Percentiles rank a stretch among this genome's conserved stretches.
Conservation (phyloP, 2,329 filamentous ascomycete species). For the Bertia moriformis region DNA sequence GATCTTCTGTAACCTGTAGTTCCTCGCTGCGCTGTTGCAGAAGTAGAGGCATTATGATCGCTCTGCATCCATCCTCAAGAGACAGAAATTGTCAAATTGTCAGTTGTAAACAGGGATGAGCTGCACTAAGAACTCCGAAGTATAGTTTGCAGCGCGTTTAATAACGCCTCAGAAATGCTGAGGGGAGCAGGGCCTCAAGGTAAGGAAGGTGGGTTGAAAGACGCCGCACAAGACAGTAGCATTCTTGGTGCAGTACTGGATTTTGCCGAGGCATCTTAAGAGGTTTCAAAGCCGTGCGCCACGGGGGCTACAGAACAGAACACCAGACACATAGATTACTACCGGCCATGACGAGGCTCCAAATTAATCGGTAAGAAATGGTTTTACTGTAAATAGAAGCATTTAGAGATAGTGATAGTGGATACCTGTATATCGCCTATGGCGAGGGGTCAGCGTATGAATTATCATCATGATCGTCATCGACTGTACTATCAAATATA, state of each 20-base stretch:
- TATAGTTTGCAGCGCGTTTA: slow-evolving; percentile 9
- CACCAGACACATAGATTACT: slow-evolving; percentile 6
- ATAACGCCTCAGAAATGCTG: not conserved
- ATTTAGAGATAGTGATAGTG: slow-evolving; percentile 7
- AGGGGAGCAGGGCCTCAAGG: not conserved
- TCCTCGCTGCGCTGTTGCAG: too few species aligned
- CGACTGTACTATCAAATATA: too few species aligned
- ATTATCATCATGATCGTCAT: too few species aligned
- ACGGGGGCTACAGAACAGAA: slow-evolving; percentile 6
- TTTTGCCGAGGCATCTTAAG: slow-evolving; percentile 9
- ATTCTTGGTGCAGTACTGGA: slow-evolving; percentile 6
- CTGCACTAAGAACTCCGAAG: slow-evolving; percentile 10
- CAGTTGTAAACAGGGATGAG: slow-evolving; percentile 12
- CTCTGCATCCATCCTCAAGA: slow-evolving; percentile 6
- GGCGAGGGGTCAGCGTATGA: slow-evolving; percentile 10
- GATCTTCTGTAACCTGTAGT: slow-evolving; percentile 11
- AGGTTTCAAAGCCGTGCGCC: slow-evolving; percentile 9
- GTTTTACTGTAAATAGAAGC: slow-evolving; percentile 7
- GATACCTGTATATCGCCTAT: slow-evolving; percentile 5
- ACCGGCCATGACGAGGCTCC: slow-evolving; percentile 8
- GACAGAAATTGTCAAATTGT: slow-evolving; percentile 10
- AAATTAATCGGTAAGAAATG: slow-evolving; percentile 9
- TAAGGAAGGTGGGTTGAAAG: not conserved
- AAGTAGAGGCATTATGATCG: too few species aligned
- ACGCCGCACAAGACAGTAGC: slow-evolving; percentile 6